These are phyloP conservation scores for Acanthamoeba lenticulata DNA, from an alignment of 208 protist species.

Conservation along the genomic window DNA sequence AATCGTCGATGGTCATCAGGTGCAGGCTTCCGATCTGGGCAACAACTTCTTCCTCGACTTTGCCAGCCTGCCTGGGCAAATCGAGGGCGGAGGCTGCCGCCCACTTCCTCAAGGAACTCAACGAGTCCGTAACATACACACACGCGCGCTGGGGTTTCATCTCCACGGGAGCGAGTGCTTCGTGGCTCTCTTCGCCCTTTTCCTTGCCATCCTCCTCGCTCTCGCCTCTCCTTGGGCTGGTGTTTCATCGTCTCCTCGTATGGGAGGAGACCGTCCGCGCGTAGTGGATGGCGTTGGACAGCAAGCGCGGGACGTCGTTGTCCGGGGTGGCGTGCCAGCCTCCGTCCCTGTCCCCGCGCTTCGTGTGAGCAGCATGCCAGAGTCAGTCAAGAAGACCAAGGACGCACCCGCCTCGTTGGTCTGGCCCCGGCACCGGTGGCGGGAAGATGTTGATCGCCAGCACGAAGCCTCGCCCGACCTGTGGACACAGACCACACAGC, in stretches of 20 bases:
- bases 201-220: too few species aligned
- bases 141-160: too few species aligned
- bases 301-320: neutral
- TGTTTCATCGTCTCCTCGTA: too few species aligned
- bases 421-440: neutral
- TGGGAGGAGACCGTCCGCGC: too few species aligned
- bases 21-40: conserved; percentile 90
- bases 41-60: conserved; percentile 95
- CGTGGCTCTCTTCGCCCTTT: too few species aligned
- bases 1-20: conserved; percentile 92
- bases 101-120: conserved; percentile 90
- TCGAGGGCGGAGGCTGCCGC: conserved; percentile 87
- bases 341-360: neutral
- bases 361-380: neutral
- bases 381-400: neutral
- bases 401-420: neutral
- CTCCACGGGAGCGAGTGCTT: too few species aligned
- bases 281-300: neutral
- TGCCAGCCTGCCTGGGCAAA: conserved; percentile 80
- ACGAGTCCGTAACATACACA: conserved; percentile 88
- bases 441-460: neutral
- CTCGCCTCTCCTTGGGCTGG: too few species aligned
- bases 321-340: neutral
- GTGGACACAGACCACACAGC: neutral
- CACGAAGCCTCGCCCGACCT: neutral